phyloP scores from a whole-genome alignment of 768 basidiomycete species.

The Fistulinella prunicolor region DNA sequence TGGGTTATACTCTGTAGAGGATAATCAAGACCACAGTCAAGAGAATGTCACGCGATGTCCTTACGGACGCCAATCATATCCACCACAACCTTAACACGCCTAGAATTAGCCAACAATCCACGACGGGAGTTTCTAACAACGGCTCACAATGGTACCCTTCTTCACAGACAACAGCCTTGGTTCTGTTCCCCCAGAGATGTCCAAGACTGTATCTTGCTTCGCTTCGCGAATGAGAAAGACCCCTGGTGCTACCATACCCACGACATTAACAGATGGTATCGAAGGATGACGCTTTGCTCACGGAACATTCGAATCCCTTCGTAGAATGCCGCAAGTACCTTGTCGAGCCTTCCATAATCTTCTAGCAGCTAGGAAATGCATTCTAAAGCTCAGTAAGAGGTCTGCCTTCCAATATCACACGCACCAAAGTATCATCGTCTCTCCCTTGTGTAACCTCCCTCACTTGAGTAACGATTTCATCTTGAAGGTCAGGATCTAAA shows the following conservation, averaged over 20 bases:
- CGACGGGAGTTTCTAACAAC: no score
- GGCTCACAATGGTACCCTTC: slow-evolving; percentile 23
- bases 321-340: slow-evolving; percentile 27
- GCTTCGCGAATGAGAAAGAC: slow-evolving; percentile 29
- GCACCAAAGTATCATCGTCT: slow-evolving; percentile 16
- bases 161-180: slow-evolving; percentile 18
- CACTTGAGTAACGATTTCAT: slow-evolving; percentile 33
- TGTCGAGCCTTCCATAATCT: slow-evolving; percentile 29
- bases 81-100: slow-evolving; percentile 18
- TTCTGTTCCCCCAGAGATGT: slow-evolving; percentile 15
- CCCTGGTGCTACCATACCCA: slow-evolving; percentile 24
- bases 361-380: slow-evolving; percentile 13
- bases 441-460: slow-evolving; percentile 21
- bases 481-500: slow-evolving; percentile 29
- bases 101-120: neutral
- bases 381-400: neutral
- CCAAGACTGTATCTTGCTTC: slow-evolving; percentile 25
- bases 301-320: slow-evolving; percentile 37
- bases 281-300: slow-evolving; percentile 7
- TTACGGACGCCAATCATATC: slow-evolving; percentile 32
- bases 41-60: slow-evolving; percentile 1
- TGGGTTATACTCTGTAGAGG: slow-evolving; percentile 36
- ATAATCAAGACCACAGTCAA: neutral
- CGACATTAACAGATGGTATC: neutral
- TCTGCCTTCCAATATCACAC: neutral